Base-by-base conservation (phyloP, 345 rosid species). In the Acer yangbiense region DNA sequence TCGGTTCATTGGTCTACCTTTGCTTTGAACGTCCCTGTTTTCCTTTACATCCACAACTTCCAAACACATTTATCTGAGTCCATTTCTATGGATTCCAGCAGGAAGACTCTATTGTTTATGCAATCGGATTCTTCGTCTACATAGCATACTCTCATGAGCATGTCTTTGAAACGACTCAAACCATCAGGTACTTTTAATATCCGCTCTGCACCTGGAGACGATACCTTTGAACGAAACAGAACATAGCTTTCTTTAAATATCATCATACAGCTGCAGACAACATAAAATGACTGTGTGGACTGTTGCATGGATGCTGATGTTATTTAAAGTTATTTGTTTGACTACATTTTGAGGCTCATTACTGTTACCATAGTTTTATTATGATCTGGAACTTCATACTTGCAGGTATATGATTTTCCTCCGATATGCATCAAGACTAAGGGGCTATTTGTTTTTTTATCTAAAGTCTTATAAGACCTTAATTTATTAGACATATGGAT, bases 161-260 rank as follows among this genome's bases (percentile, higher is more conserved):
- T 82, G 27, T 86, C 96, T 78, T 82, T 80, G 82, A 95, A 93
- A 52, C 92, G 88, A 29, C 43, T 41, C 78, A 95, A 84, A 74
- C 93, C 98, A 68, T 87, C 90, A 0, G 94, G 98, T 43, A 95
- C 91, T 85, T 82, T 93, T 23, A 93, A 76, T 71, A 93, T 80
- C 82, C 99, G 90, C 82, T 93, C 94, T 64, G 96, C 94, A 55
- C 99, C 96, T 16, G 96, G 98, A 79, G 97, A 86, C 50, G 99
- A 93, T 68, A 95, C 94, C 99, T 95, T 79, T 39, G 71, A 68
- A 35, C n/a, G 74, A 70, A 79, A 72, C 14, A 66, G 57, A 76
- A 0, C 0, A 32, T 32, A 32, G 4, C 35, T 32, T 32, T 32
- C 35, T 32, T 32, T 32, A 32, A 32, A 32, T 32, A 32, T 32